Percentiles rank a stretch among this genome's conserved stretches.
Evolutionary conservation across 2,329 filamentous ascomycete genomes (phyloP).

Genomic region (Penicillium sp.): DNA sequence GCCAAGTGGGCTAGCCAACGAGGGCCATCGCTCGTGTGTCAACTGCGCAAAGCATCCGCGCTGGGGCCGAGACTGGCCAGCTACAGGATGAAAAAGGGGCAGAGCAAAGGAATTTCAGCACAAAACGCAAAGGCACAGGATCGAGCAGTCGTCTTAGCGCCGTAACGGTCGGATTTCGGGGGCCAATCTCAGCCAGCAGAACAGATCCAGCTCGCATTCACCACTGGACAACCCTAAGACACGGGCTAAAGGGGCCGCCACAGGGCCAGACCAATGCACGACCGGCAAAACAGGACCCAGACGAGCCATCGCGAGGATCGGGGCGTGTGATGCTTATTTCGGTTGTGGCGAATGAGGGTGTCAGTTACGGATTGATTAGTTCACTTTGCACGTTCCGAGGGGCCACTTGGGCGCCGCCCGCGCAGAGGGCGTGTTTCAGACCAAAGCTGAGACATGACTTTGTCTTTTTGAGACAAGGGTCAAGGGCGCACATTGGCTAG

Average conservation of each 20-base stretch:
- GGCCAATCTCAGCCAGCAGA: background rate
- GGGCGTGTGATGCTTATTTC: constrained; percentile 31
- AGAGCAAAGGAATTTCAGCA: background rate
- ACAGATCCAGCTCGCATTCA: background rate
- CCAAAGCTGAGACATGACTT: constrained; percentile 13
- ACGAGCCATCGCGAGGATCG: background rate
- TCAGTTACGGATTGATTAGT: constrained; percentile 25
- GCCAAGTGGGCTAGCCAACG: background rate
- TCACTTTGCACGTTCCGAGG: constrained; percentile 21
- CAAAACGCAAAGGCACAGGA: constrained; percentile 3
- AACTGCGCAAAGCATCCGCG: background rate
- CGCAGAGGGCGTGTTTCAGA: constrained; percentile 20
- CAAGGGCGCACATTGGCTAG: background rate
- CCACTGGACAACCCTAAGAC: background rate
- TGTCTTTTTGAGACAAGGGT: constrained; percentile 4
- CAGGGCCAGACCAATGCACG: constrained; percentile 9
- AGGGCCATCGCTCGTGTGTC: background rate
- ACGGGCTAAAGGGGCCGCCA: constrained; percentile 10
- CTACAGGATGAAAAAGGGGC: background rate
- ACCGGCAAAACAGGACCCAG: constrained; percentile 1
- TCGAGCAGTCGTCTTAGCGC: constrained; percentile 8
- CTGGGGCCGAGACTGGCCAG: background rate
- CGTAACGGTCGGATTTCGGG: constrained; percentile 11
- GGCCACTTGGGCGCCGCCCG: constrained; percentile 6
- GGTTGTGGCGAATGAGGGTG: constrained; percentile 25